Conservation (phyloP, 2,329 filamentous ascomycete genomes). For the Beauveria asiatica region DNA sequence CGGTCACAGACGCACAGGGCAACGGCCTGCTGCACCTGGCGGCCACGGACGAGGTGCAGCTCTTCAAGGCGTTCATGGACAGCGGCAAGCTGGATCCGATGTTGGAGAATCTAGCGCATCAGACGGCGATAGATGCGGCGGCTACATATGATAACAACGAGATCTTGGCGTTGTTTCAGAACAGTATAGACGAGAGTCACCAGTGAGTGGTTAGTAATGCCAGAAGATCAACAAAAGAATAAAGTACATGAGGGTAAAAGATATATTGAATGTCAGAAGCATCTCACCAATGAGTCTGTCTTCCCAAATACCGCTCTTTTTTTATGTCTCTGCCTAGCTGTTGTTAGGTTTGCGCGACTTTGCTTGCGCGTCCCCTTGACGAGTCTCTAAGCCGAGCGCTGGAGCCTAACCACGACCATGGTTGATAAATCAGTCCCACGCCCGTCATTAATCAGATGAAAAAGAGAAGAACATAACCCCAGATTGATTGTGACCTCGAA, state of each 20-base stretch:
- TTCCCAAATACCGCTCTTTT: neutral
- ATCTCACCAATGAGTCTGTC: neutral
- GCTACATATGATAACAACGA: conserved; percentile 16
- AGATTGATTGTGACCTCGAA: neutral
- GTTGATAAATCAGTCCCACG: too few species aligned
- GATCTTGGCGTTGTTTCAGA: conserved; percentile 5
- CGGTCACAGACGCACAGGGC: conserved; percentile 18
- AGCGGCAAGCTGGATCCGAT: conserved; percentile 21
- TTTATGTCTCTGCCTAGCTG: neutral
- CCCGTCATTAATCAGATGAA: too few species aligned
- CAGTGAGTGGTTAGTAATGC: neutral
- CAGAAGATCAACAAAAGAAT: too few species aligned
- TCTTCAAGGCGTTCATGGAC: conserved; percentile 20
- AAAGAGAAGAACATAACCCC: too few species aligned
- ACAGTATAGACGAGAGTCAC: neutral
- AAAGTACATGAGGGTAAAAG: neutral
- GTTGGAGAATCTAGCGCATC: conserved; percentile 20
- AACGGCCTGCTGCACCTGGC: conserved; percentile 24
- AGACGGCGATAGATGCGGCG: conserved; percentile 26
- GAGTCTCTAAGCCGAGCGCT: neutral
- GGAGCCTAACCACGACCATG: neutral
- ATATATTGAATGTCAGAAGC: too few species aligned
- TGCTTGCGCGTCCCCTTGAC: neutral
- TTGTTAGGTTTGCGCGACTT: neutral
- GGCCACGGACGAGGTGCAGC: conserved; percentile 12